Evolutionary conservation across 345 rosid species (phyloP).

Genomic region (Kandelia obovata): DNA sequence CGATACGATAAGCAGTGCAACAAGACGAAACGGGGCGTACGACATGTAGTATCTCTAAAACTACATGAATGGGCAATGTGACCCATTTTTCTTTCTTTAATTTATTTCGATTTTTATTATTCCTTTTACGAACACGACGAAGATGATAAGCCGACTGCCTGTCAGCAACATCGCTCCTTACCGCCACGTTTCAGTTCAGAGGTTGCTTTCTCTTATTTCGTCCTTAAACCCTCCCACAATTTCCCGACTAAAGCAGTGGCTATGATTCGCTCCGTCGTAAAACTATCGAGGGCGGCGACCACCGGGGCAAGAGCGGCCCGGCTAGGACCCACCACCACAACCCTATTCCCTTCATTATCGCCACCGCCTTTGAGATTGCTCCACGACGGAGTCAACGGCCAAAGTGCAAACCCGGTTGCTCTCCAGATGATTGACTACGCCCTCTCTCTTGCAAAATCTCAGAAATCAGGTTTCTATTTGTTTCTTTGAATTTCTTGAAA

Average conservation of each 20-base stretch:
- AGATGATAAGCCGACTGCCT: no score
- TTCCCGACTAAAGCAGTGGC: not conserved
- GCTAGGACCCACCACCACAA: slow-evolving; percentile 7
- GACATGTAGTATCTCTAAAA: no score
- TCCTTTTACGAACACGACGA: no score
- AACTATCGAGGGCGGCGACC: slow-evolving; percentile 30
- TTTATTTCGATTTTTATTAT: no score
- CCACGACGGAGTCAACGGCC: slow-evolving; percentile 44
- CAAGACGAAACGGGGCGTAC: no score
- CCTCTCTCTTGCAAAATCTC: slow-evolving; percentile 63
- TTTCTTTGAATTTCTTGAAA: not conserved
- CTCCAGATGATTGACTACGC: slow-evolving; percentile 90
- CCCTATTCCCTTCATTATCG: slow-evolving; percentile 15
- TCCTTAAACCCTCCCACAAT: not conserved
- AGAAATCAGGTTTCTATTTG: slow-evolving; percentile 56
- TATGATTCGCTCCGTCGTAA: slow-evolving; percentile 45
- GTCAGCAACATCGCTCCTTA: no score
- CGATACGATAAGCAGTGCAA: no score
- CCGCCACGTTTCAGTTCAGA: no score
- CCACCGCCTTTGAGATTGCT: slow-evolving; percentile 34
- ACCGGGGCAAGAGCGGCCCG: slow-evolving; percentile 9
- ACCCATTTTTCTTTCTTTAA: no score
- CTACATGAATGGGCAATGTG: no score
- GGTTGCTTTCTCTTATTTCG: no score
- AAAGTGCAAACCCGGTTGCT: slow-evolving; percentile 58